Evolutionary conservation across 1,139 yeast species (phyloP), one percentile per base, ranked within the genome.

Genomic region (Saccharomyces hybrid): DNA sequence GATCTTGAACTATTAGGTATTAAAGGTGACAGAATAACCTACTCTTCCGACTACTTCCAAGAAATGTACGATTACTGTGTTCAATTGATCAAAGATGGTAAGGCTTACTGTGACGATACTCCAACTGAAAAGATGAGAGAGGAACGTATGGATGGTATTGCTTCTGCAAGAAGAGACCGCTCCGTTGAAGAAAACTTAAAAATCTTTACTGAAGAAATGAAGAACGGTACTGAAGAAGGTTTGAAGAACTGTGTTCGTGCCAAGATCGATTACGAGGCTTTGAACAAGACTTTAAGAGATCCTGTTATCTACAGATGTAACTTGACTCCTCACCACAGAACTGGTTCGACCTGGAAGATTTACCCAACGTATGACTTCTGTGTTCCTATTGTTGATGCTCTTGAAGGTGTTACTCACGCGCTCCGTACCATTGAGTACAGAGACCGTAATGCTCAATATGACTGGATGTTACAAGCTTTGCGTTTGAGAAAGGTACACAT

Each of bases 311-410:
- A 90, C 84, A 85, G 99, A 80, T 86, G 95, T 75, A 91, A 91
- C 79, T 76, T 88, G 70, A 89, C 95, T 60, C 97, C 99, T 56
- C 99, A 93, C 71, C 98, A 91, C 76, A 86, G 97, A 75, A 91
- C 98, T 50, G 97, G 97, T 52, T 70, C 84, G 51, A 67, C 77
- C 55, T 93, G 98, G 98, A 93, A 91, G 75, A 82, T 90, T 71
- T 93, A 93, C 76, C 98, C 99, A 67, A 90, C 97, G 52, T 93
- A 93, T 73, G 99, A 93, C 74, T 93, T 93, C 86, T 91, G 98
- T 79, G 96, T 88, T 58, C 98, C 98, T 57, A 82, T 91, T 56
- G 97, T 93, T 58, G 99, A 93, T 73, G 77, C 97, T 31, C 69
- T 89, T 57, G 98, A 93, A 76, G 98, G 98, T 64, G 96, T 93